These are phyloP conservation scores for Penstemon eatonii DNA, from an alignment of 257 asterid genomes.

Conservation along the genomic window DNA sequence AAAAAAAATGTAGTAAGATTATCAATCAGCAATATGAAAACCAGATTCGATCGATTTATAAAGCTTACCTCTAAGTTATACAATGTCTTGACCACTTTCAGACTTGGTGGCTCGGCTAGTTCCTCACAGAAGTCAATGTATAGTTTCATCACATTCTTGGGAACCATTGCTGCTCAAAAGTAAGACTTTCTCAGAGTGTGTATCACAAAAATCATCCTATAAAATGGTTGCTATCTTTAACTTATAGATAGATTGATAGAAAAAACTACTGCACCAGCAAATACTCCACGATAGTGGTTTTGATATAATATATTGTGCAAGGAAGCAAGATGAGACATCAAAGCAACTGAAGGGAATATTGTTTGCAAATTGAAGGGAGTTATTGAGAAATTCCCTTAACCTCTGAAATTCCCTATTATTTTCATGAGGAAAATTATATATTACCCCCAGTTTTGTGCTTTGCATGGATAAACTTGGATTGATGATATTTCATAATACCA, in stretches of 20 bases:
- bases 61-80: slow-evolving; percentile 70
- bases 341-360: too few relatives aligned
- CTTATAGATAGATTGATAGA: neutral
- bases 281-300: neutral
- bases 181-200: slow-evolving; percentile 29
- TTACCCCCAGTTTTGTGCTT: too few relatives aligned
- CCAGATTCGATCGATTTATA: slow-evolving; percentile 8
- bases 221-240: slow-evolving; percentile 16
- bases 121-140: slow-evolving; percentile 73
- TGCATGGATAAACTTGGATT: too few relatives aligned
- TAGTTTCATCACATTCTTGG: slow-evolving; percentile 72
- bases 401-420: too few relatives aligned
- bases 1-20: neutral
- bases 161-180: slow-evolving; percentile 69
- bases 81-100: slow-evolving; percentile 72
- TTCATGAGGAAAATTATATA: too few relatives aligned
- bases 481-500: too few relatives aligned
- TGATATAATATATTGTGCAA: neutral
- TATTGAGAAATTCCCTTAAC: too few relatives aligned
- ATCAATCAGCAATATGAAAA: slow-evolving; percentile 4
- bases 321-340: neutral
- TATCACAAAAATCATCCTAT: slow-evolving; percentile 18
- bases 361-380: too few relatives aligned
- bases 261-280: slow-evolving; percentile 14
- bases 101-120: slow-evolving; percentile 59